These are phyloP conservation scores for Naganishia friedmannii DNA, from an alignment of 768 basidiomycete genomes.

Conservation along the genomic window DNA sequence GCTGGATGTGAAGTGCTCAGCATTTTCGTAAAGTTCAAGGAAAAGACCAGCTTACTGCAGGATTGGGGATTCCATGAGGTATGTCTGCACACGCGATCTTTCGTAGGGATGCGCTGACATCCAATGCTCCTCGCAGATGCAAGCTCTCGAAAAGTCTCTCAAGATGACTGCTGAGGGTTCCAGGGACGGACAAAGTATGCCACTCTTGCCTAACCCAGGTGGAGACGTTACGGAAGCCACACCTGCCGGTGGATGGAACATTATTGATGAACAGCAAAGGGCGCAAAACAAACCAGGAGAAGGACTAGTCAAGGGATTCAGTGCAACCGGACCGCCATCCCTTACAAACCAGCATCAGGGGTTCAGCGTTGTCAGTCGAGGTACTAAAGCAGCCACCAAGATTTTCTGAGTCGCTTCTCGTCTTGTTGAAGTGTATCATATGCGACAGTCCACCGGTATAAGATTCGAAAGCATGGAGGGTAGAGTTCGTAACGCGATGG, in stretches of 20 bases:
- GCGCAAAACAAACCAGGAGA: background rate
- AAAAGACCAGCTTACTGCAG: constrained; percentile 86
- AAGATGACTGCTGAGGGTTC: background rate
- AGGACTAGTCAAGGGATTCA: constrained; percentile 31
- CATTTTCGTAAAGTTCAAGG: constrained; percentile 90
- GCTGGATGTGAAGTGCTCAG: constrained; percentile 94
- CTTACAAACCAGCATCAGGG: constrained; percentile 8
- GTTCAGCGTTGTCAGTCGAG: constrained; percentile 18
- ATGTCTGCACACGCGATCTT: constrained; percentile 16
- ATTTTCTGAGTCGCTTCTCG: background rate
- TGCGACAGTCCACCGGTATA: background rate
- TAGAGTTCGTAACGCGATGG: background rate
- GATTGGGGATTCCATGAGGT: constrained; percentile 58
- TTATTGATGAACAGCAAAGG: background rate
- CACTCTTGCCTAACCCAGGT: background rate
- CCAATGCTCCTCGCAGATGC: constrained; percentile 12
- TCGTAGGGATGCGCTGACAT: background rate
- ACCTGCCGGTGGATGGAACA: background rate
- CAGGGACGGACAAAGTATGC: constrained; percentile 3
- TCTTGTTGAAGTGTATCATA: background rate
- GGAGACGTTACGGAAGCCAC: background rate
- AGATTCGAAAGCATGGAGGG: background rate
- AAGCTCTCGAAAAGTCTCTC: constrained; percentile 25
- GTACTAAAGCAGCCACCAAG: constrained; percentile 11
- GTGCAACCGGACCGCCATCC: constrained; percentile 30